Conservation (phyloP, 2,329 filamentous ascomycete species). For the Colletotrichum somersetense region DNA sequence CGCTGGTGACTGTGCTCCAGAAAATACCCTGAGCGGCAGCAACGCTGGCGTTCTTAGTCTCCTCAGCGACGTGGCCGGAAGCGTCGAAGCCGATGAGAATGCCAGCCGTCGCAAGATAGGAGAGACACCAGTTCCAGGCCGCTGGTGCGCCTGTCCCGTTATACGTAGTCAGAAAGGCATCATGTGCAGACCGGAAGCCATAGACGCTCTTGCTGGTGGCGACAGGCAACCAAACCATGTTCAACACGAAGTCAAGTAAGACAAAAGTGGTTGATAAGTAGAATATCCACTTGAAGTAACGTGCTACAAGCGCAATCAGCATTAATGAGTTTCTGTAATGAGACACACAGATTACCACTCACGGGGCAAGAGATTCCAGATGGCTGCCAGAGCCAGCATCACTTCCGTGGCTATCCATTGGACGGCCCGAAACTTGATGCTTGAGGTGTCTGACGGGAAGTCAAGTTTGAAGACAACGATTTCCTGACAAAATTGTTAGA, state of each 20-base stretch:
- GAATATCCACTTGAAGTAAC: conserved; percentile 63
- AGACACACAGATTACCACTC: conserved; percentile 46
- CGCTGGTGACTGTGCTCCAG: conserved; percentile 69
- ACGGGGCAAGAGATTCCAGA: conserved; percentile 65
- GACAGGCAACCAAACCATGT: conserved; percentile 72
- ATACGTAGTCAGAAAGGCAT: conserved; percentile 72
- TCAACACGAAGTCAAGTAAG: conserved; percentile 69
- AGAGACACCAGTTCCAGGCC: conserved; percentile 74
- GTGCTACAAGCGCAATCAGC: conserved; percentile 48
- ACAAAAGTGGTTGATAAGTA: conserved; percentile 63
- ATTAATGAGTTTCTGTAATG: accelerated
- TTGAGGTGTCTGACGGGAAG: conserved; percentile 65
- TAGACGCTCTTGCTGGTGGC: conserved; percentile 63
- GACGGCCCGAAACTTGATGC: conserved; percentile 69
- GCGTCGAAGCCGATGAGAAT: conserved; percentile 73
- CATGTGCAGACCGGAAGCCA: conserved; percentile 69
- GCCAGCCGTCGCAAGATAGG: conserved; percentile 70
- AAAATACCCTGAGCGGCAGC: conserved; percentile 71
- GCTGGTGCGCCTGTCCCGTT: conserved; percentile 68
- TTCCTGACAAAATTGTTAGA: conserved; percentile 54
- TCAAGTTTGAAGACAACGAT: conserved; percentile 68
- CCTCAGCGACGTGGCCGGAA: conserved; percentile 71
- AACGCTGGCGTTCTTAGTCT: conserved; percentile 69
- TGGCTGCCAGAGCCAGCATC: conserved; percentile 61
- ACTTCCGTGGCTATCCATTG: conserved; percentile 71